Base-by-base conservation (phyloP, 2,329 filamentous ascomycete genomes). In the Ceratocystis ficicola region DNA sequence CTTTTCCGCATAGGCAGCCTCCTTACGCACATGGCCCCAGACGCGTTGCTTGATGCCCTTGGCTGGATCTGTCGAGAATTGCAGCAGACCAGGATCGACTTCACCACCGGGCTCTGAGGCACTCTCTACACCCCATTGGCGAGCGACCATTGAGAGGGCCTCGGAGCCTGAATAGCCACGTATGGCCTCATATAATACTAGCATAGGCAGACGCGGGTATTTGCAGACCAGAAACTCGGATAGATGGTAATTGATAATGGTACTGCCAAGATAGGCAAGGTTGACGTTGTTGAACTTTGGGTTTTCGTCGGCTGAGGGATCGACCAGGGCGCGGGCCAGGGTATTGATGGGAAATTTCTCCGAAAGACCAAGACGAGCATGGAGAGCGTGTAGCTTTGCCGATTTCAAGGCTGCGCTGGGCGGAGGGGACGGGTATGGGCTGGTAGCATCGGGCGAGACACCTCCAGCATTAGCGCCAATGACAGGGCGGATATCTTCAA, bases 91-190 rank as follows among this genome's bases (percentile, higher is more conserved):
- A 0, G 92, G 87, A 74, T 99, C 94, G 66, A 97, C 92, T 77
- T 97, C 93, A 67, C 84, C 84, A 63, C 93, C 94, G 0, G 94
- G 94, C 22, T 85, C 87, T 10, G 88, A 89, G n/a, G 90, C 93
- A 55, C 81, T 77, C 74, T 97, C 93, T 17, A 97, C 85, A 76
- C 94, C 94, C 94, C 94, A 99, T 77, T 94, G 88, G 69, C 82
- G 79, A 17, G 89, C 85, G 70, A 97, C 82, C 22, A 85, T 80
- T 63, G 86, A 79, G 60, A 97, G 81, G 0, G 92, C 86, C 70
- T 85, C 83, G 5, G 84, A 82, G 3, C 94, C 94, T 60, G 86
- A 82, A 74, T 90, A 97, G 60, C 89, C 91, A 72, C 88, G 86
- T 79, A 95, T 86, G 41, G 90, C 88, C 64, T 91, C 86, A 76